Evolutionary conservation across 2,329 filamentous ascomycete species (phyloP).

Genomic region (Colletotrichum godetiae): DNA sequence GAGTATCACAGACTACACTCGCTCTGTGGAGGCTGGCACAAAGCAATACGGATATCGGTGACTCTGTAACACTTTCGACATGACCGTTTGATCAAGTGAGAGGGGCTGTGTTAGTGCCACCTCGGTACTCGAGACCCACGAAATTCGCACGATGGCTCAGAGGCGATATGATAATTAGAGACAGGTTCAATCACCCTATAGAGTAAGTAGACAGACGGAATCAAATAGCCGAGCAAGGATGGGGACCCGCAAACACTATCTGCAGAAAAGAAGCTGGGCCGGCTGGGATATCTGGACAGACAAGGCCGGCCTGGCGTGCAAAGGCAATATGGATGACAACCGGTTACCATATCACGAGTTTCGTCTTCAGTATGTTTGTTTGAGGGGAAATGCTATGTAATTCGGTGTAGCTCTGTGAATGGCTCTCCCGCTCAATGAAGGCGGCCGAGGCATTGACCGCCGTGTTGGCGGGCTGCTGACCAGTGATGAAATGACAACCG

Average conservation of each 20-base stretch:
- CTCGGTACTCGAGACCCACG: slow-evolving; percentile 27
- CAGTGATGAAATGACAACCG: slow-evolving; percentile 3
- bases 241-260: neutral
- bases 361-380: neutral
- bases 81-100: neutral
- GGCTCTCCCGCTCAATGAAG: neutral
- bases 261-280: neutral
- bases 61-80: neutral
- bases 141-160: neutral
- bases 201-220: neutral
- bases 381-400: neutral
- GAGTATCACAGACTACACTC: neutral
- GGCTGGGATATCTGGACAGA: neutral
- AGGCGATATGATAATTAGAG: neutral
- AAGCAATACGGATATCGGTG: neutral
- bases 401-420: neutral
- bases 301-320: neutral
- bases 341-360: neutral
- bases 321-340: neutral
- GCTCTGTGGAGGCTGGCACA: neutral
- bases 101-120: neutral
- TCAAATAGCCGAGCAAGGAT: neutral
- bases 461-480: neutral
- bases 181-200: neutral
- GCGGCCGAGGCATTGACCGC: neutral